phyloP scores from a whole-genome alignment of 2,329 filamentous ascomycete genomes.

The Juglanconis juglandina region DNA sequence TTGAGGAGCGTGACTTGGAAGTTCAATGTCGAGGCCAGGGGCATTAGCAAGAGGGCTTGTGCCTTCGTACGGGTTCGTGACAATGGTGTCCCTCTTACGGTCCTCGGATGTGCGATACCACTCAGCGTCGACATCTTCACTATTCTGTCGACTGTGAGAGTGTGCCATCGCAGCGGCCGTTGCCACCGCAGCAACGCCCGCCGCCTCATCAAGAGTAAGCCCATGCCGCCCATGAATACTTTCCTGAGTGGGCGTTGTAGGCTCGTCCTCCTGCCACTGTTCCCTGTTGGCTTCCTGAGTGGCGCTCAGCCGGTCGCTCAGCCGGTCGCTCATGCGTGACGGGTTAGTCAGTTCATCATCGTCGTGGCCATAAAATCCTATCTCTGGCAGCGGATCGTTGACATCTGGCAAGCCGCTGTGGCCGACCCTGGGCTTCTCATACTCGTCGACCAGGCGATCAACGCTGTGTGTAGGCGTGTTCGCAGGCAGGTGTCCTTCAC shows the following conservation, averaged over 20 bases:
- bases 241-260: conserved; percentile 33
- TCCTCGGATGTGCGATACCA: conserved; percentile 62
- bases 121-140: conserved; percentile 61
- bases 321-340: conserved; percentile 73
- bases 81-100: conserved; percentile 61
- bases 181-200: conserved; percentile 51
- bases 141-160: conserved; percentile 50
- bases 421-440: conserved; percentile 54
- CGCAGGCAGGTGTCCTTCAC: conserved; percentile 52
- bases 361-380: conserved; percentile 59
- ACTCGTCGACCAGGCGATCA: conserved; percentile 50
- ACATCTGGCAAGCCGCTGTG: conserved; percentile 68
- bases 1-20: conserved; percentile 20
- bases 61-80: conserved; percentile 66
- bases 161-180: conserved; percentile 44
- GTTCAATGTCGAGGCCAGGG: conserved; percentile 36
- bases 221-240: conserved; percentile 29
- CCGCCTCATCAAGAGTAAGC: conserved; percentile 40
- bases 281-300: conserved; percentile 25
- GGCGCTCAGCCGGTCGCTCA: conserved; percentile 65
- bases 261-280: conserved; percentile 23
- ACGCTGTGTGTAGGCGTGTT: conserved; percentile 57
- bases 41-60: conserved; percentile 59
- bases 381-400: conserved; percentile 71
- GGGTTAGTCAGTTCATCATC: conserved; percentile 80